A percentile compares a stretch with the other conserved stretches of the same genome.
These are phyloP conservation scores for Ogataea wickerhamii DNA, from an alignment of 805 yeast species.

Conservation along the genomic window DNA sequence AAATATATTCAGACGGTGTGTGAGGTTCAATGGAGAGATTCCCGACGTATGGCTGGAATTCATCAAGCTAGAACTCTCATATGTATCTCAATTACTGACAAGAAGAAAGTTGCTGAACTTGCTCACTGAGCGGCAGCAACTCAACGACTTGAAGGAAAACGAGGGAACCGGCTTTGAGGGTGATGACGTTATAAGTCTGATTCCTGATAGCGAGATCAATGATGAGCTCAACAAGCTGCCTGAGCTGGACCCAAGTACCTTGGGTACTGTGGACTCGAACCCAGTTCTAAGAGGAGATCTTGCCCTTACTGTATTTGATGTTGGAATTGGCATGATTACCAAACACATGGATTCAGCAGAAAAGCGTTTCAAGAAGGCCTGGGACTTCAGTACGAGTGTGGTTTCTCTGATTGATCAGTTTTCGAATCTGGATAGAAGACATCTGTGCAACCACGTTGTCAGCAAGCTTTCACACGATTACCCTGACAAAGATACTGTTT, in stretches of 20 bases:
- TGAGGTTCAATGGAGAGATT: conserved; percentile 78
- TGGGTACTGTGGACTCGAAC: conserved; percentile 82
- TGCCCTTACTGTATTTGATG: conserved; percentile 66
- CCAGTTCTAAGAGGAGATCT: conserved; percentile 76
- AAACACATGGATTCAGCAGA: conserved; percentile 23
- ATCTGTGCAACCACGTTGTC: conserved; percentile 64
- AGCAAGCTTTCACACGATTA: conserved; percentile 45
- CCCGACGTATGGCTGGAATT: conserved; percentile 78
- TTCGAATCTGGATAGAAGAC: conserved; percentile 61
- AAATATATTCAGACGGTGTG: conserved; percentile 75
- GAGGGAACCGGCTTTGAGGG: conserved; percentile 33
- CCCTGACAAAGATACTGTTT: conserved; percentile 38
- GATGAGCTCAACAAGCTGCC: conserved; percentile 71
- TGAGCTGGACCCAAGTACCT: conserved; percentile 78
- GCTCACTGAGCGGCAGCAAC: conserved; percentile 68
- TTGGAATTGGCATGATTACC: conserved; percentile 50
- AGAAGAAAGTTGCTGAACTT: conserved; percentile 81
- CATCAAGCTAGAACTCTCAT: conserved; percentile 82
- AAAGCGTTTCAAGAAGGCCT: conserved; percentile 37
- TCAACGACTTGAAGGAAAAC: conserved; percentile 40
- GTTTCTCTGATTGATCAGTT: conserved; percentile 65
- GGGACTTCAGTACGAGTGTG: conserved; percentile 39
- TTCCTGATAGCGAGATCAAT: conserved; percentile 47
- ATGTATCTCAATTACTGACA: conserved; percentile 76
- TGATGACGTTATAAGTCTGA: conserved; percentile 22